A percentile compares a stretch with the other conserved stretches of the same genome.
Evolutionary conservation across 2,329 filamentous ascomycete genomes (phyloP).

Genomic region (Phaeoacremonium minimum): DNA sequence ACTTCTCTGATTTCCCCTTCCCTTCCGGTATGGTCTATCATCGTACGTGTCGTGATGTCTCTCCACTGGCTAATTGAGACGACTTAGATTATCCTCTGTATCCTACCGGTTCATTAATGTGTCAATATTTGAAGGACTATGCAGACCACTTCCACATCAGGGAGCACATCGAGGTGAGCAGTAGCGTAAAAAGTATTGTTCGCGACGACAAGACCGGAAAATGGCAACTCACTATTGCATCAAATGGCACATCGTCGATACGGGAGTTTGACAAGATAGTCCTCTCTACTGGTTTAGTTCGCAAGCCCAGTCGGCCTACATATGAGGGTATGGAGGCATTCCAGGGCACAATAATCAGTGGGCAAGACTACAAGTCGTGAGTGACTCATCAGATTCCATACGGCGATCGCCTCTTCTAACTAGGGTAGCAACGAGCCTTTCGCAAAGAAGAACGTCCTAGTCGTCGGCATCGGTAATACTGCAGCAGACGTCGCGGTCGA

Average conservation of each 20-base stretch:
- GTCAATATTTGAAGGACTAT: conserved; percentile 16
- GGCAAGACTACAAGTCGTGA: conserved; percentile 17
- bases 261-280: conserved; percentile 18
- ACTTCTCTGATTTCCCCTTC: conserved; percentile 17
- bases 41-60: conserved; percentile 17
- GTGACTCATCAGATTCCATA: background rate
- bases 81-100: conserved; percentile 12
- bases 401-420: background rate
- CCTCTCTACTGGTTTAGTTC: conserved; percentile 14
- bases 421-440: conserved; percentile 6
- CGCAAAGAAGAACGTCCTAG: conserved; percentile 14
- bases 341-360: conserved; percentile 14
- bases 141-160: conserved; percentile 13
- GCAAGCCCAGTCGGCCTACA: conserved; percentile 8
- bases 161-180: conserved; percentile 12
- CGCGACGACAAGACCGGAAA: conserved; percentile 6
- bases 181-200: conserved; percentile 6
- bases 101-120: conserved; percentile 8
- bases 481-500: conserved; percentile 17
- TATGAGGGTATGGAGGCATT: conserved; percentile 15
- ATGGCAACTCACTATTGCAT: conserved; percentile 13
- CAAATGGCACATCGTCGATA: conserved; percentile 4
- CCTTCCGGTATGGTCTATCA: conserved; percentile 15
- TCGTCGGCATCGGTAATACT: conserved; percentile 20
- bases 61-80: conserved; percentile 12